Evolutionary conservation across 768 basidiomycete species (phyloP), one percentile per base, ranked within the genome.

Genomic region (Candolleomyces efflorescens): DNA sequence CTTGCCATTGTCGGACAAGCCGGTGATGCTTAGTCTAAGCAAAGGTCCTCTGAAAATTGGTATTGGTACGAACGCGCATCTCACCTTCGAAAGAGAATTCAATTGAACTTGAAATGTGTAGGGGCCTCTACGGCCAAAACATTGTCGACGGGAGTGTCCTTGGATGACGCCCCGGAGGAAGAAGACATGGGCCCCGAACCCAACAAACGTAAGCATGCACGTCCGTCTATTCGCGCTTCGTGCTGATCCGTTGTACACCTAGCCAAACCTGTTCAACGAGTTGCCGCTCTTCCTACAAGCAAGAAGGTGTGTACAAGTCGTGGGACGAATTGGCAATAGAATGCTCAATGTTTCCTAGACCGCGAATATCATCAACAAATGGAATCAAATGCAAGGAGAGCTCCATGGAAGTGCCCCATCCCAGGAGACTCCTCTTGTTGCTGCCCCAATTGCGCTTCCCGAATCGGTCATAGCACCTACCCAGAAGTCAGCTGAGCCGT

Each of bases 311-410:
- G 58, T 22, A 48, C 36, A 50, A 13, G 41, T 3, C 3, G 41
- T 17, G 9, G 38, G n/a, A n/a, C 38, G 38, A 17, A 39, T 39
- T 39, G 17, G 9, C 38, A 9, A 43, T 15, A 43, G 1, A 44
- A 39, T 59, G 39, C 54, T 56, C 48, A 43, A 64, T 56, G 36
- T 43, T 54, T 27, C 17, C 6, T 23, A 97, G 92, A 90, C 86
- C 46, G 90, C 83, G 50, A 90, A 82, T 69, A 94, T 94, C 65
- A 98, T 99, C 68, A 87, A 82, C 65, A 98, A 98, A 69, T 99
- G 96, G 97, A 98, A 95, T 68, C 89, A 88, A 75, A 92, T 95
- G 10, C 92, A 96, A 72, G 89, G 88, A 72, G 95, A 94, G 65
- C 79, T 97, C 51, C 59, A 64, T 54, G 52, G 56, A 58, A 56